phyloP scores from a whole-genome alignment of 2,329 filamentous ascomycete species.

The Sphaerulina vaccinii region DNA sequence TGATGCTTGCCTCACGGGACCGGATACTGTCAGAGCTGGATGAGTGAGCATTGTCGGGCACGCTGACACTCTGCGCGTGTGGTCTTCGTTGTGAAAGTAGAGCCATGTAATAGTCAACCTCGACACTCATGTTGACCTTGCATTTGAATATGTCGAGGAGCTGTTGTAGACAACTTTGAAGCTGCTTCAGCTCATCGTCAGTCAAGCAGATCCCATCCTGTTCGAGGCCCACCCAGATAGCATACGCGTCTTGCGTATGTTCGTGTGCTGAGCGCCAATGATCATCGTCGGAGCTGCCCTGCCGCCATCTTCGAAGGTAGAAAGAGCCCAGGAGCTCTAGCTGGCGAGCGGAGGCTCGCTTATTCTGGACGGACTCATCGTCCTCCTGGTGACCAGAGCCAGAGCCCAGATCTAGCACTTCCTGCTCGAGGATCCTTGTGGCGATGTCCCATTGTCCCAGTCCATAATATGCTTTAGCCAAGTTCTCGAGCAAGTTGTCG shows the following conservation, averaged over 20 bases:
- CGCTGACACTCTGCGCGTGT: background rate
- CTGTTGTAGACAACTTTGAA: slow-evolving; percentile 1
- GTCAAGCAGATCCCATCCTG: background rate
- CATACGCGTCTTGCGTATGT: background rate
- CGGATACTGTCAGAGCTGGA: background rate
- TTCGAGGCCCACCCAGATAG: background rate
- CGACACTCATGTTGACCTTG: background rate
- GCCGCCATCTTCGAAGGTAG: background rate
- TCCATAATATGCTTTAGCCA: background rate
- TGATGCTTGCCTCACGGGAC: no score
- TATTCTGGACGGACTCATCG: background rate
- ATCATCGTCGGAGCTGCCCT: background rate
- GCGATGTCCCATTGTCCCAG: background rate
- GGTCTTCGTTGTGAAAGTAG: background rate
- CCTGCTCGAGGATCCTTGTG: background rate
- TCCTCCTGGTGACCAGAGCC: background rate
- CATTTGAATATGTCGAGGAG: background rate
- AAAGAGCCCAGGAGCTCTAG: slow-evolving; percentile 2
- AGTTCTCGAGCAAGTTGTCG: slow-evolving; percentile 1
- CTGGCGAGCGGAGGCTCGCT: background rate
- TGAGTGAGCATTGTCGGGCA: background rate
- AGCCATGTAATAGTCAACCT: background rate
- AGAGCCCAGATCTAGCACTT: background rate
- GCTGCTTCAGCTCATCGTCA: slow-evolving; percentile 2
- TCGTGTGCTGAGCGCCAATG: background rate